A percentile compares a stretch with the other conserved stretches of the same genome.
Conservation (phyloP, 305 asterid genomes). For the Fraxinus latifolia region DNA sequence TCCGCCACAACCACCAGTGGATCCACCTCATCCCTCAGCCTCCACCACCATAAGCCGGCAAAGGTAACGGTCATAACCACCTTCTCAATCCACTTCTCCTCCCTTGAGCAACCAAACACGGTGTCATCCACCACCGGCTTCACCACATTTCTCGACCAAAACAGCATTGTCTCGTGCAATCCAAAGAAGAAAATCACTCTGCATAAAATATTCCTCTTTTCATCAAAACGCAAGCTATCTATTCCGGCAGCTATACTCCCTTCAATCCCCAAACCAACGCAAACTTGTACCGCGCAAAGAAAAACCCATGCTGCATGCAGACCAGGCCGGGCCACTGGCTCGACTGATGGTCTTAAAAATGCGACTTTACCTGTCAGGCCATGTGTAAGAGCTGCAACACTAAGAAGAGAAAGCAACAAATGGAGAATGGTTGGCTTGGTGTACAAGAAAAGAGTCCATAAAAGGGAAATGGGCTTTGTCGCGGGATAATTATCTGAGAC, state of each 20-base stretch:
- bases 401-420: constrained; percentile 39
- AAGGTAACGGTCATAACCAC: constrained; percentile 39
- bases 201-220: constrained; percentile 26
- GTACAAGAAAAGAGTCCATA: constrained; percentile 36
- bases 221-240: constrained; percentile 44
- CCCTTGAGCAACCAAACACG: constrained; percentile 35
- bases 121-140: constrained; percentile 83
- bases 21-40: constrained; percentile 61
- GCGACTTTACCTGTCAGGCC: constrained; percentile 32
- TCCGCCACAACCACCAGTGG: constrained; percentile 52
- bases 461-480: constrained; percentile 13
- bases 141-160: constrained; percentile 66
- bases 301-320: constrained; percentile 48
- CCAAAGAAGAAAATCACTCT: constrained; percentile 57
- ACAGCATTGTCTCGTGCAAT: constrained; percentile 63
- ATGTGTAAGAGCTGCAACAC: constrained; percentile 39
- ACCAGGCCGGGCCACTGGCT: constrained; percentile 15
- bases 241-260: constrained; percentile 62
- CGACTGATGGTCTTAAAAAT: not conserved
- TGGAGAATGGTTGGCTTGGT: constrained; percentile 41
- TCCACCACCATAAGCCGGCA: constrained; percentile 70
- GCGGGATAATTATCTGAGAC: constrained; percentile 22
- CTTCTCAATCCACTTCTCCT: constrained; percentile 51
- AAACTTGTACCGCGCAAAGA: constrained; percentile 48
- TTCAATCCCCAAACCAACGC: constrained; percentile 68